Conservation (phyloP, 202 grass and related monocot species). For the Eragrostis tef region DNA sequence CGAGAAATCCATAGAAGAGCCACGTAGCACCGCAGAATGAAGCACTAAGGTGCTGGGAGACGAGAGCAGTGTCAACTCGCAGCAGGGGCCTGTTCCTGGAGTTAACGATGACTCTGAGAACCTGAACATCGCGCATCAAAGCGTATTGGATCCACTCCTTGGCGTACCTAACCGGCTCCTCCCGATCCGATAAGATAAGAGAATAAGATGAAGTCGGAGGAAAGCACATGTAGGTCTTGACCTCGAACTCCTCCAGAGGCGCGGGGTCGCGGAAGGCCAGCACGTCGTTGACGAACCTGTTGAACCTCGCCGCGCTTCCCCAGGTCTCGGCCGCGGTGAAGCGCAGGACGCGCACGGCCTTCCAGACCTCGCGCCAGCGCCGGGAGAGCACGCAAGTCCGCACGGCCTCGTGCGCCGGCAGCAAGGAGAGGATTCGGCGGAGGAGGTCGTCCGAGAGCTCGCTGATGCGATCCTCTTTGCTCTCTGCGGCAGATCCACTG, state of each 20-base stretch:
- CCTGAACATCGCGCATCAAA: background rate
- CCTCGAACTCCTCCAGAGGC: background rate
- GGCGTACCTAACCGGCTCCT: background rate
- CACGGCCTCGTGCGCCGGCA: slow-evolving; percentile 29
- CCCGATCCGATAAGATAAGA: no score
- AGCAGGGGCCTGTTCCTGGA: background rate
- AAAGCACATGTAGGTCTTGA: background rate
- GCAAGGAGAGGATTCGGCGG: background rate
- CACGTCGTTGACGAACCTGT: background rate
- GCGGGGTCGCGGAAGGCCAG: background rate
- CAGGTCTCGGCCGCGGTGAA: background rate
- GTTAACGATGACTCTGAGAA: background rate
- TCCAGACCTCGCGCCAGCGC: slow-evolving; percentile 27
- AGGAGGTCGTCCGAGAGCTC: background rate
- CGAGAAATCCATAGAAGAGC: background rate
- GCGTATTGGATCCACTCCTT: background rate
- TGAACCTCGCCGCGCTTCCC: background rate
- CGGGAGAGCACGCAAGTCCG: slow-evolving; percentile 36
- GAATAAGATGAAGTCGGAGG: no score
- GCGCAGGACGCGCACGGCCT: background rate
- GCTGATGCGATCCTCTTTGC: background rate
- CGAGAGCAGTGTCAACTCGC: background rate
- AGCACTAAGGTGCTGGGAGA: slow-evolving; percentile 7
- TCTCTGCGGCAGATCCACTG: background rate
- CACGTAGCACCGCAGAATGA: background rate